Base-by-base conservation (phyloP, 768 basidiomycete genomes). In the Omphalotus guepiniiformis region DNA sequence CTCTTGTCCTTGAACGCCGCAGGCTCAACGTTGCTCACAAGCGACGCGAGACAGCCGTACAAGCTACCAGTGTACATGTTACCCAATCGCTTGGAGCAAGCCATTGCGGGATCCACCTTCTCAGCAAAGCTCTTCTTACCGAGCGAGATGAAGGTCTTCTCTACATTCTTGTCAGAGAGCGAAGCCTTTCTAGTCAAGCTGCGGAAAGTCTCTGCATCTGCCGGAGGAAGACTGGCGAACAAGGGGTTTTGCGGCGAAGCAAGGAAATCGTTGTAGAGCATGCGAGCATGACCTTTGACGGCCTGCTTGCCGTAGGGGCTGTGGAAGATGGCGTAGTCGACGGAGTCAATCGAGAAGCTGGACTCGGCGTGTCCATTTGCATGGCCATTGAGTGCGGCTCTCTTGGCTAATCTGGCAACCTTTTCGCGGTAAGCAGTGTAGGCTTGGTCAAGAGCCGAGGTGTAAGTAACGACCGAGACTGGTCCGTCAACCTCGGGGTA, bases 1-100 rank as follows among this genome's bases (percentile, higher is more conserved):
- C 93, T 84, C 76, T 93, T 96, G 69, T 81, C 85, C 58, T 73
- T 67, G 45, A 94, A 73, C 54, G 81, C 74, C 6, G 77, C 65
- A 7, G 89, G 83, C 57, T 83, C 80, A 30, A 90, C 79, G 21
- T 75, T 75, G 37, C 88, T 79, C 35, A 99, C 62, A 23, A 98
- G 73, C 6, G 89, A 92, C 30, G 94, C 88, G 50, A 99, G 82
- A 55, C 93, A 93, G 37, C 92, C 93, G 63, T 94, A 98, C 9
- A 99, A 75, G 13, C 92, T 94, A 12, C 87, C 96, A 11, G 96
- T 95, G 78, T 99, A 97, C 87, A 93, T 95, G 82, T 99, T 98
- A 12, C 96, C 96, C 54, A 95, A 81, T 37, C 93, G 84, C 61
- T 82, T 80, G 22, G 93, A 92, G 72, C 85, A 88, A 47, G 83